These are phyloP conservation scores for Alternaria tenuissima DNA, from an alignment of 2,329 filamentous ascomycete species.

Conservation along the genomic window DNA sequence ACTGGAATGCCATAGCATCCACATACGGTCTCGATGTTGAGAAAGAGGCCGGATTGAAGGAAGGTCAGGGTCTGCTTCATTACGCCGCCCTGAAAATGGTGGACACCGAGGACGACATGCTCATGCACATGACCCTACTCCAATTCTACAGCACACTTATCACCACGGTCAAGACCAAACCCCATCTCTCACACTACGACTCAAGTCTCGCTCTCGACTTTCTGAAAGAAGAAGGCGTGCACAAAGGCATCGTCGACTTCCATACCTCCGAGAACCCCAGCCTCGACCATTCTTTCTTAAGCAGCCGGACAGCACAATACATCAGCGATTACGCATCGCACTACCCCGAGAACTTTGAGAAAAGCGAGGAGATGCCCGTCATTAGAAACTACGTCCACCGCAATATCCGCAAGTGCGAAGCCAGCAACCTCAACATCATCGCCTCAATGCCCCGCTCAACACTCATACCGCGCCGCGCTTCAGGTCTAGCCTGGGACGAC, in stretches of 20 bases:
- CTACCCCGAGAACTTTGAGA: constrained; percentile 65
- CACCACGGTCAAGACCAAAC: constrained; percentile 48
- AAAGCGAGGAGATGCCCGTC: constrained; percentile 53
- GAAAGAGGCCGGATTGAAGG: constrained; percentile 42
- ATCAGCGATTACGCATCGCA: constrained; percentile 63
- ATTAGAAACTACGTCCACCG: constrained; percentile 59
- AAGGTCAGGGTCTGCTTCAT: constrained; percentile 58
- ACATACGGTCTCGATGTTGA: constrained; percentile 64
- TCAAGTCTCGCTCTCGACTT: constrained; percentile 60
- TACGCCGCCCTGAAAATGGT: constrained; percentile 66
- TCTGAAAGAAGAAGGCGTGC: constrained; percentile 60
- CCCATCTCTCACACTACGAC: constrained; percentile 46
- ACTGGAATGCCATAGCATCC: constrained; percentile 63
- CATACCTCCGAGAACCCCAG: constrained; percentile 60
- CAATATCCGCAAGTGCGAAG: constrained; percentile 63
- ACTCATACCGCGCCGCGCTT: constrained; percentile 56
- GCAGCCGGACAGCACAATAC: constrained; percentile 64
- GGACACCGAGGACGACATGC: constrained; percentile 62
- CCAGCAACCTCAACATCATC: constrained; percentile 65
- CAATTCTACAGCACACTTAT: constrained; percentile 66
- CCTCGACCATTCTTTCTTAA: constrained; percentile 63
- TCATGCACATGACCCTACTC: constrained; percentile 68
- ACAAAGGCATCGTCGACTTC: constrained; percentile 59
- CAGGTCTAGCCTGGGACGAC: constrained; percentile 48
- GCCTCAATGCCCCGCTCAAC: constrained; percentile 63